A percentile compares a stretch with the other conserved stretches of the same genome.
Conservation (phyloP, 768 basidiomycete genomes). For the Calocybe gangraenosa region DNA sequence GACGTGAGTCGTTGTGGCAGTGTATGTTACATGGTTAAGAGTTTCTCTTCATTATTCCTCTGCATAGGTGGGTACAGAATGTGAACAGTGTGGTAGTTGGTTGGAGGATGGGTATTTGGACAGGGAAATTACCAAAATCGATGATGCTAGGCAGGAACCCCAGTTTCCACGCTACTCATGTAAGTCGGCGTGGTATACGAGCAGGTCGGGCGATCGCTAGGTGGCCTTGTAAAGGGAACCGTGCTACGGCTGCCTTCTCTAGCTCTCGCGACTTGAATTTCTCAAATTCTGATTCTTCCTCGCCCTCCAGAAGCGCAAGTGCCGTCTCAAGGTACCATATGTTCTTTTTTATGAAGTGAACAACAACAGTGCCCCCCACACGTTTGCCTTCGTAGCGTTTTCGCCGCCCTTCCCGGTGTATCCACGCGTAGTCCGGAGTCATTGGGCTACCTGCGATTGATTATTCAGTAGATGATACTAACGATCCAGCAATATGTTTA, state of each 20-base stretch:
- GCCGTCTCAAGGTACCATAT: slow-evolving; percentile 97
- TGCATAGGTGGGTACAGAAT: slow-evolving; percentile 7
- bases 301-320: slow-evolving; percentile 78
- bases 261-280: slow-evolving; percentile 28
- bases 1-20: background rate
- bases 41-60: slow-evolving; percentile 1
- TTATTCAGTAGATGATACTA: slow-evolving; percentile 2
- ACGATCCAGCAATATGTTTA: slow-evolving; percentile 19
- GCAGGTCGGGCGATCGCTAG: slow-evolving; percentile 4
- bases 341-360: slow-evolving; percentile 96
- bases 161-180: too few relatives aligned
- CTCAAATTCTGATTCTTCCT: slow-evolving; percentile 60
- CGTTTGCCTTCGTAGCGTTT: slow-evolving; percentile 63
- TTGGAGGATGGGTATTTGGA: background rate
- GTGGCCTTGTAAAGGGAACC: slow-evolving; percentile 4
- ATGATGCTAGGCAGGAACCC: background rate
- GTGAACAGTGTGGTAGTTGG: background rate
- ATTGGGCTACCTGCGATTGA: slow-evolving; percentile 46
- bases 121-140: background rate
- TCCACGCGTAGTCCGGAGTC: slow-evolving; percentile 66
- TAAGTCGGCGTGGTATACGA: slow-evolving; percentile 2
- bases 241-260: slow-evolving; percentile 18
- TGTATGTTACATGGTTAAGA: background rate
- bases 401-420: slow-evolving; percentile 63
- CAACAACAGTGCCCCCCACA: slow-evolving; percentile 89